Evolutionary conservation across 352 stramenopile species (phyloP).

Genomic region (Pythium aristosporum): DNA sequence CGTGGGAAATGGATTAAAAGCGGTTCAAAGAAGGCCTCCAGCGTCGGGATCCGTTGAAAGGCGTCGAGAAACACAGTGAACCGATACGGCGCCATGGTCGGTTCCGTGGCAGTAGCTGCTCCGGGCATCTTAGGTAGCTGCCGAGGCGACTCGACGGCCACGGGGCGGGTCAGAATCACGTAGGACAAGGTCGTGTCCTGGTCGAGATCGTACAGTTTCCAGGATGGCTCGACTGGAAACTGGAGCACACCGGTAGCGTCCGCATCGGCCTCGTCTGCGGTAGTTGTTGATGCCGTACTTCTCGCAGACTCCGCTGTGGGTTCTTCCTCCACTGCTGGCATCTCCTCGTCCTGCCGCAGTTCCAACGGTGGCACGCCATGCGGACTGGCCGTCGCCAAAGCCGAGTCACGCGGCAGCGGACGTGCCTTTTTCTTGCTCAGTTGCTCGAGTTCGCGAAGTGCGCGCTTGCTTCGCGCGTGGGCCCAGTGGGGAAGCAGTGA

Average conservation of each 20-base stretch:
- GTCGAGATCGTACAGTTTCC: conserved; percentile 49
- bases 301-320: not conserved
- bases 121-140: conserved; percentile 13
- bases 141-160: not conserved
- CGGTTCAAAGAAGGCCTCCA: conserved; percentile 57
- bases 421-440: conserved; percentile 16
- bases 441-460: conserved; percentile 54
- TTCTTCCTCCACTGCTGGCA: not conserved
- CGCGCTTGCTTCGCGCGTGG: conserved; percentile 63
- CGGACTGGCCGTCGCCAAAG: not conserved
- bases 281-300: conserved; percentile 4
- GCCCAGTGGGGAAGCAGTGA: conserved; percentile 60
- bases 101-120: not conserved
- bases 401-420: not conserved
- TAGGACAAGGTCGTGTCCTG: conserved; percentile 46
- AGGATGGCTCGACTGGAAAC: conserved; percentile 39
- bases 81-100: conserved; percentile 32
- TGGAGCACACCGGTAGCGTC: too few relatives aligned
- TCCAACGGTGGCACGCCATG: conserved; percentile 2
- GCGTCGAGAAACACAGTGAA: conserved; percentile 68
- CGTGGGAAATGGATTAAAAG: conserved; percentile 58
- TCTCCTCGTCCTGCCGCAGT: not conserved
- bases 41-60: conserved; percentile 63
- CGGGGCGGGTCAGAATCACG: conserved; percentile 43
- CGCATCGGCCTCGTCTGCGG: not conserved